A percentile compares a stretch with the other conserved stretches of the same genome.
These are phyloP conservation scores for Lophium mytilinum DNA, from an alignment of 495 filamentous ascomycete species.

Conservation along the genomic window DNA sequence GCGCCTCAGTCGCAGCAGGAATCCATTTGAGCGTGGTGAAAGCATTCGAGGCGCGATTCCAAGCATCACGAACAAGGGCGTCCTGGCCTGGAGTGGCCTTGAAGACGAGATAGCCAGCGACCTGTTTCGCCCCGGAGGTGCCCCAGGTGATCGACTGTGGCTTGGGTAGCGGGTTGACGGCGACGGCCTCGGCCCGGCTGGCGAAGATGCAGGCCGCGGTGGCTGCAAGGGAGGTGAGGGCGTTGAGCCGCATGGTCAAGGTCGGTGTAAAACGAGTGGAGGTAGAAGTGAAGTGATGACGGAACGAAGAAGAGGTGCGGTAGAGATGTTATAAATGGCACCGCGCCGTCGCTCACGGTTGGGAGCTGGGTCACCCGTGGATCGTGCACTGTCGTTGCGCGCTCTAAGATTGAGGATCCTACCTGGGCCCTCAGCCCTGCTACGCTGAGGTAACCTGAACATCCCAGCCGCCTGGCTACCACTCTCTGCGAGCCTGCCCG, in stretches of 20 bases:
- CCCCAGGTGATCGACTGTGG: slow-evolving; percentile 49
- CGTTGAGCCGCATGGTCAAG: neutral
- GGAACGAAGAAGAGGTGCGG: too few relatives aligned
- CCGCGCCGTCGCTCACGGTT: too few relatives aligned
- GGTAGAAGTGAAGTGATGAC: too few relatives aligned
- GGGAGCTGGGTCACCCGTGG: too few relatives aligned
- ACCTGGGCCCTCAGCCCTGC: too few relatives aligned
- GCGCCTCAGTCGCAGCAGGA: slow-evolving; percentile 44
- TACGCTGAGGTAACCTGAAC: too few relatives aligned
- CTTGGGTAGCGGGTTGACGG: slow-evolving; percentile 48
- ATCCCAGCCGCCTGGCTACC: too few relatives aligned
- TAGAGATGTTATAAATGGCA: too few relatives aligned
- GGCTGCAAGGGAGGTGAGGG: slow-evolving; percentile 11
- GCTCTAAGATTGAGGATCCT: too few relatives aligned
- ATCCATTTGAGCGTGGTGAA: slow-evolving; percentile 45
- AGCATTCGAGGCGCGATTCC: slow-evolving; percentile 42
- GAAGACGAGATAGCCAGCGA: slow-evolving; percentile 28
- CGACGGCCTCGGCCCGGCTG: slow-evolving; percentile 30
- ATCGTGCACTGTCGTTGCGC: too few relatives aligned
- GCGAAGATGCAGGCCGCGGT: slow-evolving; percentile 5
- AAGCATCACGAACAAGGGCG: slow-evolving; percentile 35
- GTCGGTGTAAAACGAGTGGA: neutral
- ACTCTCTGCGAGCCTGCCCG: too few relatives aligned
- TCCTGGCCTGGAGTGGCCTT: slow-evolving; percentile 15
- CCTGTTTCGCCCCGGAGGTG: slow-evolving; percentile 40